Percentiles rank a stretch among this genome's conserved stretches.
Conservation (phyloP, 1,139 yeast genomes). For the Pichia sp. region DNA sequence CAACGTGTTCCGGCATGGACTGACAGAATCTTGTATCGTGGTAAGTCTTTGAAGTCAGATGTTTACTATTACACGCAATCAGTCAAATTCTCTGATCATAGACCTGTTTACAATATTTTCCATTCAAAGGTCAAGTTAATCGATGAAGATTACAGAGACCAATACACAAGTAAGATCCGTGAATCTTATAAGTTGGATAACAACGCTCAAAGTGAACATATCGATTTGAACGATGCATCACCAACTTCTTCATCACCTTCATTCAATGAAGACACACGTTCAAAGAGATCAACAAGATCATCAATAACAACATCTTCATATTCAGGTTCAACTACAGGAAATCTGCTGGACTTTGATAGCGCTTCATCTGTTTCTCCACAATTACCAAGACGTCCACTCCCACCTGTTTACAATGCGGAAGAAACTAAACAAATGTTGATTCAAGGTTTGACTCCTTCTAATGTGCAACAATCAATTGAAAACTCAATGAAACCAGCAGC, state of each 20-base stretch:
- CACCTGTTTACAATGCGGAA: slow-evolving; percentile 27
- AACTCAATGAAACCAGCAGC: slow-evolving; percentile 3
- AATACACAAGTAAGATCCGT: slow-evolving; percentile 50
- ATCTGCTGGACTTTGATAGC: slow-evolving; percentile 27
- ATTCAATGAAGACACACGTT: slow-evolving; percentile 1
- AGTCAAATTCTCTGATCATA: slow-evolving; percentile 79
- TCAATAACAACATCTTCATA: slow-evolving; percentile 7
- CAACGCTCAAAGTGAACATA: slow-evolving; percentile 20
- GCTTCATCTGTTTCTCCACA: slow-evolving; percentile 18
- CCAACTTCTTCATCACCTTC: slow-evolving; percentile 18
- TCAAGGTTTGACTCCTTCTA: slow-evolving; percentile 23
- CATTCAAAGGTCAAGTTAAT: slow-evolving; percentile 62
- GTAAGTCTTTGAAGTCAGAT: slow-evolving; percentile 51
- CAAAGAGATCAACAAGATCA: slow-evolving; percentile 16
- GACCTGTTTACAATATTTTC: slow-evolving; percentile 84
- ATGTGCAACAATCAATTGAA: slow-evolving; percentile 16
- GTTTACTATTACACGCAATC: slow-evolving; percentile 58
- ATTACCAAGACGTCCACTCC: slow-evolving; percentile 24
- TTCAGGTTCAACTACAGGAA: slow-evolving; percentile 15
- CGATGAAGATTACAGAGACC: slow-evolving; percentile 53
- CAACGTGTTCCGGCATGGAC: slow-evolving; percentile 98
- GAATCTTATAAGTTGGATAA: slow-evolving; percentile 41
- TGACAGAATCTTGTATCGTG: slow-evolving; percentile 73
- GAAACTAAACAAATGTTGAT: slow-evolving; percentile 24
- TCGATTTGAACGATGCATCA: slow-evolving; percentile 30